Evolutionary conservation across 345 rosid species (phyloP), one percentile per base, ranked within the genome.

Genomic region (Nephelium lappaceum): DNA sequence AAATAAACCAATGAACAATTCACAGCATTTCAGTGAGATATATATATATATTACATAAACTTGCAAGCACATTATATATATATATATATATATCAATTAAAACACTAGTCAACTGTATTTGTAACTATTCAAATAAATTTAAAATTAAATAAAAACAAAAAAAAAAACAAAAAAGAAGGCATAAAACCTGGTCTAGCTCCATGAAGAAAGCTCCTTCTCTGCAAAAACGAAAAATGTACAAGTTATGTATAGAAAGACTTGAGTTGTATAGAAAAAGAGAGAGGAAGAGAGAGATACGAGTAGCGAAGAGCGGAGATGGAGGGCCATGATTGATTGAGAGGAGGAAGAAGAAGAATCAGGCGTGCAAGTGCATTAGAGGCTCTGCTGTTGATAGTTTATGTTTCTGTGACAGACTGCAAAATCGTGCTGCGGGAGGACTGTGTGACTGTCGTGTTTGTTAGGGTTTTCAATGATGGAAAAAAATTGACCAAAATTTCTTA

Each of bases 201-300:
- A 68, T 81, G 53, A 51, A 82, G 73, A 60, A 80, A 51, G 63
- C 62, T 70, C 16, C 79, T 78, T 74, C 88, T 86, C 98, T 93
- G 91, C 80, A 69, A 80, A 31, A 15, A 79, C 43, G 55, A 63
- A 67, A 67, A 80, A 8, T 8, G 21, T 3, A 8, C 4, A 38
- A 53, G 10, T 4, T 31, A 72, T 24, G 11, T 4, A 43, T 49
- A 27, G 31, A 23, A 2, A 71, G 1, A 24, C 63, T 11, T n/a
- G 27, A 16, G 27, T 2, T 55, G 67, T 0, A 47, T 10, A 51
- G 5, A 19, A 64, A 49, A 4, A 19, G 0, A n/a, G 10, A 21
- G 21, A 51, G 57, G 55, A 18, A 14, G 58, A 67, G 65, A 6
- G 23, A 49, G 7, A 25, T 58, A 81, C 85, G 39, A 19, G 74